Evolutionary conservation across 1,284 basidiomycete species (phyloP).

Genomic region (Malassezia caprae): DNA sequence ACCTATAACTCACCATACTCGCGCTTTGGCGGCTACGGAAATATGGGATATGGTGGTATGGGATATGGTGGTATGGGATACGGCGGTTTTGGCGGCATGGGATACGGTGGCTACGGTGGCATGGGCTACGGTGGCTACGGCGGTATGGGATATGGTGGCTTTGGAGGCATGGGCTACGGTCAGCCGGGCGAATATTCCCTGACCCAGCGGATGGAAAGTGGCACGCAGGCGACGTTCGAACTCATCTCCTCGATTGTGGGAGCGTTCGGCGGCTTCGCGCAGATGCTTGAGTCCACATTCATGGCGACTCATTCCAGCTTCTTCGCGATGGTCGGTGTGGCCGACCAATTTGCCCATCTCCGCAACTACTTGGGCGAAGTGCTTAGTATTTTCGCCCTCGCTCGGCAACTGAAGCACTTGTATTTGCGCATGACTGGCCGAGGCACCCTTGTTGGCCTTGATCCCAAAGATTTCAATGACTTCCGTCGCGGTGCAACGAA

Average conservation of each 20-base stretch:
- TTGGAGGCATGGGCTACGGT: conserved; percentile 35
- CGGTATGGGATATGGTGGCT: conserved; percentile 23
- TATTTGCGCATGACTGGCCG: conserved; percentile 32
- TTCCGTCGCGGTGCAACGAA: conserved; percentile 32
- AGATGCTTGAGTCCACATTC: conserved; percentile 95
- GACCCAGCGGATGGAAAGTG: conserved; percentile 74
- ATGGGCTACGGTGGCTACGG: conserved; percentile 29
- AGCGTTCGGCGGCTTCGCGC: conserved; percentile 87
- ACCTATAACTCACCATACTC: conserved; percentile 42
- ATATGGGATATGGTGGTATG: conserved; percentile 30
- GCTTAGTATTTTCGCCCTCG: conserved; percentile 71
- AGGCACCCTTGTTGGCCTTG: conserved; percentile 32
- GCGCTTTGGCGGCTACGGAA: conserved; percentile 26
- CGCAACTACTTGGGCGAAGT: conserved; percentile 88
- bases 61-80: conserved; percentile 37
- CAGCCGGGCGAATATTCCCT: conserved; percentile 53
- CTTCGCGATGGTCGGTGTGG: conserved; percentile 96
- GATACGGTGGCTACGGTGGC: conserved; percentile 26
- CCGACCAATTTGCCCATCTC: conserved; percentile 85
- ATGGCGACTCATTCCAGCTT: conserved; percentile 97
- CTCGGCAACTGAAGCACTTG: conserved; percentile 63
- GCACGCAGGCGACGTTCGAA: conserved; percentile 83
- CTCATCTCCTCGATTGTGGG: conserved; percentile 89
- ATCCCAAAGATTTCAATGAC: conserved; percentile 39
- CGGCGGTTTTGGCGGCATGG: conserved; percentile 35